Evolutionary conservation across 2,329 filamentous ascomycete species (phyloP).

Genomic region (Didymella pomorum): DNA sequence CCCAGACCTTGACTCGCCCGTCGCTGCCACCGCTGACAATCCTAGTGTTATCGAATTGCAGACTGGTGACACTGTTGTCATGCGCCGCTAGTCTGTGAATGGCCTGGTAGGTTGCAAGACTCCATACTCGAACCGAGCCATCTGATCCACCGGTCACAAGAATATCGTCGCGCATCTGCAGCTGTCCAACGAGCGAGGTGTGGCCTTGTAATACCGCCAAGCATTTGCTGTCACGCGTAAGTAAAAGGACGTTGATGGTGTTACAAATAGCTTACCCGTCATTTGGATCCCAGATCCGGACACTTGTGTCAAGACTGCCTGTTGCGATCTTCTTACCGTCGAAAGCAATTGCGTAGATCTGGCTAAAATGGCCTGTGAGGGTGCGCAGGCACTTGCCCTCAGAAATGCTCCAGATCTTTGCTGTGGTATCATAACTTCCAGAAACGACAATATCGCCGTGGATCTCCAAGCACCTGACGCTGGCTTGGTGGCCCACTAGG

Average conservation of each 20-base stretch:
- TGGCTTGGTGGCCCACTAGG: constrained; percentile 92
- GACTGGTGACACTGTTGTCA: constrained; percentile 96
- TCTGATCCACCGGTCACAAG: constrained; percentile 96
- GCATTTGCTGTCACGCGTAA: constrained; percentile 63
- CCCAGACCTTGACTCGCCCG: constrained; percentile 98
- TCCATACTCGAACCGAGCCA: constrained; percentile 96
- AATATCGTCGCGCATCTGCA: constrained; percentile 94
- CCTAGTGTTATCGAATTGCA: constrained; percentile 95
- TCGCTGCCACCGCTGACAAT: constrained; percentile 97
- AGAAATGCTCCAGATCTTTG: constrained; percentile 96
- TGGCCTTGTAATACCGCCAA: constrained; percentile 94
- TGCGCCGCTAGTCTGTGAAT: constrained; percentile 96
- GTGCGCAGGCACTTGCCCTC: constrained; percentile 92
- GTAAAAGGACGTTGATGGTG: constrained; percentile 17
- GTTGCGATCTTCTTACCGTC: constrained; percentile 93
- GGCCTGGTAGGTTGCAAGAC: constrained; percentile 84
- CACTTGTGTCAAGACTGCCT: constrained; percentile 94
- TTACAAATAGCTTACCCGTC: constrained; percentile 71
- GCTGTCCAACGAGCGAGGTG: constrained; percentile 93
- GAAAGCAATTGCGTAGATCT: constrained; percentile 98
- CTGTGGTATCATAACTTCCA: constrained; percentile 96
- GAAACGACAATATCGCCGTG: constrained; percentile 98
- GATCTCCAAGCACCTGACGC: constrained; percentile 93
- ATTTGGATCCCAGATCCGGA: constrained; percentile 92
- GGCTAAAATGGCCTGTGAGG: constrained; percentile 92